Percentiles rank a stretch among this genome's conserved stretches.
phyloP scores from a whole-genome alignment of 306 rosid species.

The Psophocarpus tetragonolobus region DNA sequence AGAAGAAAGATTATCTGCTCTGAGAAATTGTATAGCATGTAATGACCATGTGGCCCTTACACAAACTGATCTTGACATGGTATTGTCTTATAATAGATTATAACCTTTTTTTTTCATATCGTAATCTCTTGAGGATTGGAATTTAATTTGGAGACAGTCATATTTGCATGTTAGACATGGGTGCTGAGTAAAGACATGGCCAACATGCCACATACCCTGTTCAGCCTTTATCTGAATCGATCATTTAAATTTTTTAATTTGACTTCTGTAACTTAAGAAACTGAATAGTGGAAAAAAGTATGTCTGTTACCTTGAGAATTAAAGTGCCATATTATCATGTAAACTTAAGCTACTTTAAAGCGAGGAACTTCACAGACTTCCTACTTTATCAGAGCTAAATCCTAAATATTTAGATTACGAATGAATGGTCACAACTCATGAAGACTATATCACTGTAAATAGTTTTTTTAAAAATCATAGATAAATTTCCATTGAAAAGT shows the following conservation, averaged over 20 bases:
- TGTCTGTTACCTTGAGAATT: background rate
- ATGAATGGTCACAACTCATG: background rate
- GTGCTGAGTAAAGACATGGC: constrained; percentile 7
- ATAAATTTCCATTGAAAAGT: background rate
- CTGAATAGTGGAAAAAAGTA: background rate
- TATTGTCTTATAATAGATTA: constrained; percentile 21
- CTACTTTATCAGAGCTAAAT: background rate
- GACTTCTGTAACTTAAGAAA: background rate
- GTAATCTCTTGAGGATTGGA: background rate
- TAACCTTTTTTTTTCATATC: constrained; percentile 37
- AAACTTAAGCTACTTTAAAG: background rate
- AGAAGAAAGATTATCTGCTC: constrained; percentile 88
- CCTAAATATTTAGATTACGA: background rate
- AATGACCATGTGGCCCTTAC: constrained; percentile 95
- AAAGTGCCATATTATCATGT: background rate
- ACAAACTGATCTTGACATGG: constrained; percentile 95
- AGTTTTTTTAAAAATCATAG: background rate
- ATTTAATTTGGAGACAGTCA: background rate
- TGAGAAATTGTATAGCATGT: constrained; percentile 92
- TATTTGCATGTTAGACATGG: background rate
- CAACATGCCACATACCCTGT: background rate
- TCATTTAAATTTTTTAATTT: background rate
- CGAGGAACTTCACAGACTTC: background rate
- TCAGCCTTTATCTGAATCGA: background rate
- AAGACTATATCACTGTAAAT: background rate